Percentiles rank a stretch among this genome's conserved stretches.
Conservation (phyloP, 768 basidiomycete genomes). For the Russula ochroleuca region DNA sequence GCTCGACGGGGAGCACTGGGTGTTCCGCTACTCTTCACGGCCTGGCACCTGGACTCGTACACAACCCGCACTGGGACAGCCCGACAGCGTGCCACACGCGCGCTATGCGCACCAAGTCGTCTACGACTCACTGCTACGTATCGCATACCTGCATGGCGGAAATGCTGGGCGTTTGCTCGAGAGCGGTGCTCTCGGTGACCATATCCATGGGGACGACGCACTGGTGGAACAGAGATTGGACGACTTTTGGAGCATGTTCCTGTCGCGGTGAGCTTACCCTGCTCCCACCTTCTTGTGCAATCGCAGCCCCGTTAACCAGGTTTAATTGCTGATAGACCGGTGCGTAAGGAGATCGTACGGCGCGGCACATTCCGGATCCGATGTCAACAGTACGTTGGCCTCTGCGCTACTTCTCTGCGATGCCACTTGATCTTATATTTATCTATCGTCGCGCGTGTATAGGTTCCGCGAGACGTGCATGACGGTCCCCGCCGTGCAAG, state of each 20-base stretch:
- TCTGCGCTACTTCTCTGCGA: neutral
- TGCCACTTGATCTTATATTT: neutral
- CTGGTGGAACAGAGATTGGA: slow-evolving; percentile 43
- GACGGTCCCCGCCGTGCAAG: slow-evolving; percentile 54
- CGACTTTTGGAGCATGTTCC: slow-evolving; percentile 74
- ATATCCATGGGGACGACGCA: slow-evolving; percentile 21
- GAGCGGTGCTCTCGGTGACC: slow-evolving; percentile 23
- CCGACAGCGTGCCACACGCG: slow-evolving; percentile 42
- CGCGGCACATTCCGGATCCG: slow-evolving; percentile 60
- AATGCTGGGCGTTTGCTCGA: slow-evolving; percentile 50
- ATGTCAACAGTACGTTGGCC: slow-evolving; percentile 59
- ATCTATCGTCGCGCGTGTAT: neutral
- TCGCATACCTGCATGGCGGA: slow-evolving; percentile 70
- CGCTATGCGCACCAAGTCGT: slow-evolving; percentile 79
- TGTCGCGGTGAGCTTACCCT: slow-evolving; percentile 49
- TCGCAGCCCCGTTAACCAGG: neutral
- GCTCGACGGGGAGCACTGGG: slow-evolving; percentile 56
- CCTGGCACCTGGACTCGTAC: slow-evolving; percentile 60
- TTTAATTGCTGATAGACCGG: slow-evolving; percentile 43
- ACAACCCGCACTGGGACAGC: neutral
- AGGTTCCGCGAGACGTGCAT: slow-evolving; percentile 85
- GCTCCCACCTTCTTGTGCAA: neutral
- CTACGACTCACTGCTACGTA: slow-evolving; percentile 55
- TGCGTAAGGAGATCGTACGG: slow-evolving; percentile 58
- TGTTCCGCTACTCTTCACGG: slow-evolving; percentile 55